Conservation (phyloP, 2,329 filamentous ascomycete species). For the Acrocalymma vagum region DNA sequence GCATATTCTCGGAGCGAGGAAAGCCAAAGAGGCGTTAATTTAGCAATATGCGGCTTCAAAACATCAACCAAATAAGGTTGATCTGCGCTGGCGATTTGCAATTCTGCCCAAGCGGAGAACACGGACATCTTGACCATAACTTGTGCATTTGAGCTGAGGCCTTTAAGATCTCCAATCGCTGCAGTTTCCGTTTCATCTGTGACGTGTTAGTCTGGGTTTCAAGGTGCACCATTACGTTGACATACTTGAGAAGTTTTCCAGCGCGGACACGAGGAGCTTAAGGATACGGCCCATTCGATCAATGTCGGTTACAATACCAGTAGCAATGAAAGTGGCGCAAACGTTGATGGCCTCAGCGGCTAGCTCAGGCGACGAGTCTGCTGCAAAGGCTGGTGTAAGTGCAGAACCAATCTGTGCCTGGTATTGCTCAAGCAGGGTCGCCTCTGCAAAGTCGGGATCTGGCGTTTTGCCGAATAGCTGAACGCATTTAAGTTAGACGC, state of each 20-base stretch:
- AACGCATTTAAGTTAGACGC: constrained; percentile 6
- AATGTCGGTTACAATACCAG: constrained; percentile 95
- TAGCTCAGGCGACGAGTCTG: constrained; percentile 93
- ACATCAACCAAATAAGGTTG: constrained; percentile 90
- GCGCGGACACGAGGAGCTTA: constrained; percentile 86
- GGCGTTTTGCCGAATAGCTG: constrained; percentile 92
- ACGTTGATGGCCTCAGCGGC: constrained; percentile 97
- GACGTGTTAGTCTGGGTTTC: constrained; percentile 22
- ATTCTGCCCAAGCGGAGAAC: constrained; percentile 95
- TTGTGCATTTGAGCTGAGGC: constrained; percentile 92
- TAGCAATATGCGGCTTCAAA: constrained; percentile 87
- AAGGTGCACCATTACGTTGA: constrained; percentile 1
- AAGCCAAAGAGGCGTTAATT: constrained; percentile 91
- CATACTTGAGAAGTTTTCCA: constrained; percentile 86
- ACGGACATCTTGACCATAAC: constrained; percentile 99
- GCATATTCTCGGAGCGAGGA: constrained; percentile 94
- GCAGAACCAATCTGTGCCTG: constrained; percentile 98
- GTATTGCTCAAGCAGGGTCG: constrained; percentile 94
- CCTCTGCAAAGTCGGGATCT: constrained; percentile 97
- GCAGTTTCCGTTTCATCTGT: constrained; percentile 76
- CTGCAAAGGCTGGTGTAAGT: constrained; percentile 92
- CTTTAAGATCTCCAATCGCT: constrained; percentile 90
- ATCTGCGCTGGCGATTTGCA: constrained; percentile 93
- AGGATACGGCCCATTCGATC: constrained; percentile 99
- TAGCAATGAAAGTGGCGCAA: constrained; percentile 96